Evolutionary conservation across 306 rosid genomes (phyloP).

Genomic region (Lagenaria siceraria): DNA sequence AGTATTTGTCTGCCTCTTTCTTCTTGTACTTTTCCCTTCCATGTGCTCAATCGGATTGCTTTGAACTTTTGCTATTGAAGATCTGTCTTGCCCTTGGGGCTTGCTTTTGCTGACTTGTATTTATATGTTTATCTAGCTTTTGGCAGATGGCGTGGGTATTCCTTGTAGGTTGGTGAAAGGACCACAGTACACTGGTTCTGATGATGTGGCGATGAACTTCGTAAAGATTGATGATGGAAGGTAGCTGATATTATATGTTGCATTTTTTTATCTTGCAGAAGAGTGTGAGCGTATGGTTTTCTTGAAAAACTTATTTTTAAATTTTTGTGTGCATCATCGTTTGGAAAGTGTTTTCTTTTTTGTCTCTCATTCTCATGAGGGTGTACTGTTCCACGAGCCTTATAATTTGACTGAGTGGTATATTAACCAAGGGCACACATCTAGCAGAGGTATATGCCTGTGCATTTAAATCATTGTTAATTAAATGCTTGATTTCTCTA

Average conservation of each 20-base stretch:
- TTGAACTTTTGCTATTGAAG: neutral
- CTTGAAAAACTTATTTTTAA: neutral
- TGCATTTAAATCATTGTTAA: neutral
- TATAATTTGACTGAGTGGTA: neutral
- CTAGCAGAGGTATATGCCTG: neutral
- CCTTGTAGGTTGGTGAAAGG: conserved; percentile 94
- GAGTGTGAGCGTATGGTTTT: neutral
- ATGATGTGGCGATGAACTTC: conserved; percentile 76
- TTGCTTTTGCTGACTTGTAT: conserved; percentile 3
- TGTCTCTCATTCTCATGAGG: neutral
- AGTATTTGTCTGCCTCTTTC: neutral
- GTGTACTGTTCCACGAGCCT: neutral
- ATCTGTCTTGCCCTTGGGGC: neutral
- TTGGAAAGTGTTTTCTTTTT: neutral
- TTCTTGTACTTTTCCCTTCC: neutral
- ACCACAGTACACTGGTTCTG: conserved; percentile 68
- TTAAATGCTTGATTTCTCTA: conserved; percentile 2
- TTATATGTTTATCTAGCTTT: conserved; percentile 35
- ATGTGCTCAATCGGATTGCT: neutral
- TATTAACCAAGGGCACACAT: neutral
- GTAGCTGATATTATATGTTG: conserved; percentile 28
- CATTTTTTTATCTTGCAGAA: neutral
- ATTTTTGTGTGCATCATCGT: neutral
- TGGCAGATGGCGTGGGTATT: conserved; percentile 80
- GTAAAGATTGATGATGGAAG: conserved; percentile 82